Percentiles rank a stretch among this genome's conserved stretches.
phyloP scores from a whole-genome alignment of 108 stramenopile genomes.

The Chaetoceros muelleri region DNA sequence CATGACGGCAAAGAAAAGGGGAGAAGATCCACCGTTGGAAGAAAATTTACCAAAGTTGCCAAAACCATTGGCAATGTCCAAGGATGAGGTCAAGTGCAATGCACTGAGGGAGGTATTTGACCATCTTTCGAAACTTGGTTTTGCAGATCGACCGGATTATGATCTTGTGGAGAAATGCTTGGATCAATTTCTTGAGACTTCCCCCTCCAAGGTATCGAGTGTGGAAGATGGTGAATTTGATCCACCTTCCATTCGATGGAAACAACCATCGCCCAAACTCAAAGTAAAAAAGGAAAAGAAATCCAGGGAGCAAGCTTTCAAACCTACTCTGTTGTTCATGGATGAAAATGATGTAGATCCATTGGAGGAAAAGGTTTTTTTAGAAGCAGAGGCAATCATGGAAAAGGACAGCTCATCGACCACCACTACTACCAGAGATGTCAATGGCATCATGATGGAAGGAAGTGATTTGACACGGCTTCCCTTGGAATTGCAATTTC shows the following conservation, averaged over 20 bases:
- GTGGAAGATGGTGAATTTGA: slow-evolving; percentile 7
- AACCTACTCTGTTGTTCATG: neutral
- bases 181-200: slow-evolving; percentile 37
- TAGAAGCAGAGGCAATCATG: slow-evolving; percentile 29
- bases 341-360: slow-evolving; percentile 26
- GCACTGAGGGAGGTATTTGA: slow-evolving; percentile 56
- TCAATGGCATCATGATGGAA: too few relatives aligned
- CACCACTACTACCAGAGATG: neutral
- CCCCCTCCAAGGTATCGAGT: slow-evolving; percentile 8
- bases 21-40: slow-evolving; percentile 1
- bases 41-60: slow-evolving; percentile 29
- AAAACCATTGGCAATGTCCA: slow-evolving; percentile 40
- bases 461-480: slow-evolving; percentile 48
- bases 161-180: slow-evolving; percentile 53
- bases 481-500: slow-evolving; percentile 60
- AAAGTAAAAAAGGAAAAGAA: neutral
- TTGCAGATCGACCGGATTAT: slow-evolving; percentile 67
- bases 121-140: slow-evolving; percentile 49
- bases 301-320: neutral
- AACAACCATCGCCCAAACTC: slow-evolving; percentile 18
- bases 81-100: slow-evolving; percentile 38
- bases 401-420: neutral
- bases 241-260: slow-evolving; percentile 29
- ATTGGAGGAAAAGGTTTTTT: slow-evolving; percentile 13
- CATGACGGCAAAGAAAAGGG: neutral